These are phyloP conservation scores for Kodamaea kaohsiungensis DNA, from an alignment of 805 yeast species.

Conservation along the genomic window DNA sequence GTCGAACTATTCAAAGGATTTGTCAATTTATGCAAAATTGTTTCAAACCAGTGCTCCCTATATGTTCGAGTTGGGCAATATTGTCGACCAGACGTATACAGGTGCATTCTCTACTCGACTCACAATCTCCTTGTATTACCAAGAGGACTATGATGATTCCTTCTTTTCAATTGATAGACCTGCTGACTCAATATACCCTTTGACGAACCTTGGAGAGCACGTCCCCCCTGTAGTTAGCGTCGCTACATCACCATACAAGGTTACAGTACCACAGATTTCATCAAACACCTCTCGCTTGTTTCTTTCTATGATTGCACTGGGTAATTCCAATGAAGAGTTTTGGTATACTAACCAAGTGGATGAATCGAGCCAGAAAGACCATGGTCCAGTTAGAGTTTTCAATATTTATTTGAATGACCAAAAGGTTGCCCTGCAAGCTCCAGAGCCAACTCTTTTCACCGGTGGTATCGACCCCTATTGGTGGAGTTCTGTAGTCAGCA, in stretches of 20 bases:
- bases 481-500: constrained; percentile 80
- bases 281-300: constrained; percentile 60
- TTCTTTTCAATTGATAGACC: constrained; percentile 33
- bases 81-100: constrained; percentile 38
- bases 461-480: constrained; percentile 81
- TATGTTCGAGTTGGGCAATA: constrained; percentile 66
- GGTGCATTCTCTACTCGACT: constrained; percentile 36
- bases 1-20: constrained; percentile 54
- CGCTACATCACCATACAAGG: constrained; percentile 40
- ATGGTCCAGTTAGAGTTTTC: constrained; percentile 71
- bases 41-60: constrained; percentile 47
- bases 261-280: constrained; percentile 46
- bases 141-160: neutral
- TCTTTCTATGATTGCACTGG: constrained; percentile 65
- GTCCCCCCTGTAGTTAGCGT: neutral
- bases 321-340: constrained; percentile 79
- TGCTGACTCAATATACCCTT: constrained; percentile 42
- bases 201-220: neutral
- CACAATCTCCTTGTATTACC: constrained; percentile 8
- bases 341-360: constrained; percentile 73
- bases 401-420: constrained; percentile 61
- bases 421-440: constrained; percentile 61
- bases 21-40: constrained; percentile 53
- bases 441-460: constrained; percentile 76
- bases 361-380: constrained; percentile 37